Percentiles rank a stretch among this genome's conserved stretches.
phyloP scores from a whole-genome alignment of 768 basidiomycete species.

The Dendrothele bispora region DNA sequence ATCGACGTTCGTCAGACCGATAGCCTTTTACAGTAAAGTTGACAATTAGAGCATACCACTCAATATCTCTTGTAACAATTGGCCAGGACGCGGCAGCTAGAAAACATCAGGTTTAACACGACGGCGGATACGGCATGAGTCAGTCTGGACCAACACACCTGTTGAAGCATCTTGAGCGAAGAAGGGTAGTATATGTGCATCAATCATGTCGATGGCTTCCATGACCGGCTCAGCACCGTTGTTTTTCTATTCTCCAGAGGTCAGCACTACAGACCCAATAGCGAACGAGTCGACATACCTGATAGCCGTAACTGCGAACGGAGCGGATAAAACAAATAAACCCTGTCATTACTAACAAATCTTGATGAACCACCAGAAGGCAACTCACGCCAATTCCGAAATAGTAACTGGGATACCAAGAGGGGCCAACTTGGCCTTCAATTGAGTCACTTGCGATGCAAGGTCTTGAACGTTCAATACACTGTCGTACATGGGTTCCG shows the following conservation, averaged over 20 bases:
- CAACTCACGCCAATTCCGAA: constrained; percentile 62
- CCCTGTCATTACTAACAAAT: background rate
- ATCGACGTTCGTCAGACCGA: no score
- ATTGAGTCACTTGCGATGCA: constrained; percentile 47
- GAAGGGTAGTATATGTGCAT: constrained; percentile 73
- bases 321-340: constrained; percentile 2
- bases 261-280: no score
- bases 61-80: constrained; percentile 53
- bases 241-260: background rate
- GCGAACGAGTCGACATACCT: constrained; percentile 50
- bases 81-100: constrained; percentile 64
- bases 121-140: background rate
- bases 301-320: constrained; percentile 27
- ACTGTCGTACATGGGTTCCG: constrained; percentile 64
- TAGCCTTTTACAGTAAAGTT: no score
- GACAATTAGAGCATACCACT: constrained; percentile 38
- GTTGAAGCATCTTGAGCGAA: constrained; percentile 58
- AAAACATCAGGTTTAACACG: constrained; percentile 6
- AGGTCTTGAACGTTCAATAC: constrained; percentile 51
- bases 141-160: constrained; percentile 31
- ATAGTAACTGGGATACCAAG: constrained; percentile 70
- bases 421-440: constrained; percentile 47
- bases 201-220: constrained; percentile 60
- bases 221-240: constrained; percentile 22
- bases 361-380: background rate